These are phyloP conservation scores for Fraxinus nigra DNA, from an alignment of 305 asterid species.

Conservation along the genomic window DNA sequence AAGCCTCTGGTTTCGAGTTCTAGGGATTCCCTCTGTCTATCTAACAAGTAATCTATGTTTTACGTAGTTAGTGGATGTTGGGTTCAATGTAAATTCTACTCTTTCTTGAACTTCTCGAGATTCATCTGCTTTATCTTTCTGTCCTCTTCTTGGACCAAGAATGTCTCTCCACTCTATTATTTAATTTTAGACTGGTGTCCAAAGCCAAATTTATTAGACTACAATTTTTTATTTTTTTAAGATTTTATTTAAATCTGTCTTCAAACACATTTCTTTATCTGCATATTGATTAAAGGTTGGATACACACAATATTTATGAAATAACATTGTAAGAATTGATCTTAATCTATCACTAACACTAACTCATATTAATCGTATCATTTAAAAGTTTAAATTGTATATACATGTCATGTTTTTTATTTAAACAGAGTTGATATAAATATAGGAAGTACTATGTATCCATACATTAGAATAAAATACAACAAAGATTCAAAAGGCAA, in stretches of 20 bases:
- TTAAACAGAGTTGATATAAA: too few species aligned
- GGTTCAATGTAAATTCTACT: not conserved
- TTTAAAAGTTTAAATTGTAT: too few species aligned
- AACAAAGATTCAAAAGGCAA: not conserved
- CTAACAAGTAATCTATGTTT: not conserved
- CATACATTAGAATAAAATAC: not conserved
- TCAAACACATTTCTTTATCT: not conserved
- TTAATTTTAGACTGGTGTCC: not conserved
- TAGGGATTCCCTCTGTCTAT: conserved; percentile 37
- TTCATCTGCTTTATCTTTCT: conserved; percentile 37
- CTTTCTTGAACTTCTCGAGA: conserved; percentile 15
- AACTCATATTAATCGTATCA: not conserved
- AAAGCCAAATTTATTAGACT: not conserved
- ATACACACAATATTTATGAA: not conserved
- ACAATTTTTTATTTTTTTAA: not conserved
- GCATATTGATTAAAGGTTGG: not conserved
- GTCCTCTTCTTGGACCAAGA: conserved; percentile 34
- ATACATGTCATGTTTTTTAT: not conserved
- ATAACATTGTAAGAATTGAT: not conserved
- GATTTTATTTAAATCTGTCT: not conserved
- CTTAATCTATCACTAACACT: not conserved
- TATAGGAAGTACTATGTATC: not conserved
- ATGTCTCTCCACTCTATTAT: conserved; percentile 20
- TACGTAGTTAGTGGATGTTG: not conserved
- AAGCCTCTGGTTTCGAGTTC: conserved; percentile 32